A percentile compares a stretch with the other conserved stretches of the same genome.
These are phyloP conservation scores for Phaffomyces thermotolerans DNA, from an alignment of 805 yeast genomes.

Conservation along the genomic window DNA sequence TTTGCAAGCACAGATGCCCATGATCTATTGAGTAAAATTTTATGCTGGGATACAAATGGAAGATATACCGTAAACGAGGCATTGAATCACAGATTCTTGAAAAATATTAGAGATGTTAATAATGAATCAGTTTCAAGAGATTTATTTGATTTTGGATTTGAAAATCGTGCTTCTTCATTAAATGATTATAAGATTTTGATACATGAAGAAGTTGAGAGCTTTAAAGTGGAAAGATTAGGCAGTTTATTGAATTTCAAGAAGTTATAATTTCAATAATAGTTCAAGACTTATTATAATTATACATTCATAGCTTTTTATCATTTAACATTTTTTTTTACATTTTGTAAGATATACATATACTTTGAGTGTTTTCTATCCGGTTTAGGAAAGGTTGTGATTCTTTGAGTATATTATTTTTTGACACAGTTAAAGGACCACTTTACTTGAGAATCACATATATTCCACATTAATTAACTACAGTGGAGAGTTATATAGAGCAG, in stretches of 20 bases:
- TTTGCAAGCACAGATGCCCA: constrained; percentile 47
- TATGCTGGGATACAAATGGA: constrained; percentile 56
- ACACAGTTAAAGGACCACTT: background rate
- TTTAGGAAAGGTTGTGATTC: background rate
- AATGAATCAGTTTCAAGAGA: constrained; percentile 48
- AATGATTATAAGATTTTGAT: constrained; percentile 41
- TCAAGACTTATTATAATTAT: no score
- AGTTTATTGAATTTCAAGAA: constrained; percentile 1
- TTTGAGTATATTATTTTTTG: background rate
- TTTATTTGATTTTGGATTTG: constrained; percentile 64
- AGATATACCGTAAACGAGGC: constrained; percentile 53
- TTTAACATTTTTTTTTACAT: no score
- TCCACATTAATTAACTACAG: background rate
- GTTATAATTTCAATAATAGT: background rate
- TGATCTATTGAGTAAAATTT: constrained; percentile 44
- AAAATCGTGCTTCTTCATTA: constrained; percentile 32
- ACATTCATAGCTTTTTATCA: no score
- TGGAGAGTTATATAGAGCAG: background rate
- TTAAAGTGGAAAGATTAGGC: constrained; percentile 31
- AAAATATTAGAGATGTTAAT: constrained; percentile 41
- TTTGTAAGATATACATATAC: background rate
- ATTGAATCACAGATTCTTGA: constrained; percentile 50
- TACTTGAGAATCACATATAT: no score
- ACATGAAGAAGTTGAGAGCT: constrained; percentile 45
- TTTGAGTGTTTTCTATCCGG: background rate